Evolutionary conservation across 331 rosid genomes (phyloP), one percentile per base, ranked within the genome.

Genomic region (Rhamnella rubrinervis): DNA sequence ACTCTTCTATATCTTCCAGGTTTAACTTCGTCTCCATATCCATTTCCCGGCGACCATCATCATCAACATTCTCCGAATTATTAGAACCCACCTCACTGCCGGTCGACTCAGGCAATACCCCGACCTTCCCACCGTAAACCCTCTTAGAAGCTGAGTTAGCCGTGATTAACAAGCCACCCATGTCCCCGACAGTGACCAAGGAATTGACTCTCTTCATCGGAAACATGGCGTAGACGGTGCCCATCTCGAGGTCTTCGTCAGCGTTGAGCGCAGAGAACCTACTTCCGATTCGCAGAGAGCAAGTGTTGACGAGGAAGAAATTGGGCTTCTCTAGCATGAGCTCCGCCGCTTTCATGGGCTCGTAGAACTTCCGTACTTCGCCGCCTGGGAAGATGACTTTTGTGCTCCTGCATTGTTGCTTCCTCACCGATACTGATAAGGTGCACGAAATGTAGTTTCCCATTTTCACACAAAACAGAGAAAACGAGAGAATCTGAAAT

Each of bases 241-340:
- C 83, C 57, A 71, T 61, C 71, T 92, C 92, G 4, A 92, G 87
- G 68, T 92, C 96, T 57, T 89, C 92, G 46, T 92, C 96, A 0
- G 96, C 98, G 51, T 31, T 72, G 23, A 89, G 91, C 0, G 95
- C 85, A 2, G 87, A 70, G 28, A 92, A 85, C 59, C 95, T 77
- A 47, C 77, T 40, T 6, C 98, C 98, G 1, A 83, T 67, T 0
- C 59, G 80, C 15, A 92, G 74, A 10, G 88, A 82, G 0, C 47
- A 46, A 0, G 84, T 66, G 86, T 89, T 84, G 0, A 84, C 95
- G 7, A 82, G 70, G 76, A 92, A 92, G 89, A 84, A 89, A 55
- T 77, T 89, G 21, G 96, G 95, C 65, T 61, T 83, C 78, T 87
- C 96, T 4, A 89, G 80, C 98, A 92, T 89, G 5, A 92, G 85